Evolutionary conservation across 1,284 basidiomycete species (phyloP).

Genomic region (Hypsizygus ulmarius): DNA sequence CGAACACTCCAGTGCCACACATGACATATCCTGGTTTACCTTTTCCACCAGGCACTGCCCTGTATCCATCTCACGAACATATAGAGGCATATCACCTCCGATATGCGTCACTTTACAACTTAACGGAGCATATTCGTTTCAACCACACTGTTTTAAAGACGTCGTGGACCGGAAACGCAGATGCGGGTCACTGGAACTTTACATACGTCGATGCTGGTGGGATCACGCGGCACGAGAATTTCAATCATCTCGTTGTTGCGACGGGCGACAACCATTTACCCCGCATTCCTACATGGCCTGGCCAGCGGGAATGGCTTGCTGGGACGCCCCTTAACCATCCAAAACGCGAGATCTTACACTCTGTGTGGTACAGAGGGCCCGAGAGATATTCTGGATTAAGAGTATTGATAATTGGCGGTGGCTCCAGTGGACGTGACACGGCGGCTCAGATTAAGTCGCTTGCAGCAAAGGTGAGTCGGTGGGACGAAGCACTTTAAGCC

Average conservation of each 20-base stretch:
- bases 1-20: conserved; percentile 51
- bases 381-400: conserved; percentile 39
- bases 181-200: conserved; percentile 38
- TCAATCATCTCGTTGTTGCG: conserved; percentile 55
- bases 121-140: conserved; percentile 40
- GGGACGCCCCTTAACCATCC: conserved; percentile 19
- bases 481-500: background rate
- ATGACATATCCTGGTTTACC: conserved; percentile 55
- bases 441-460: conserved; percentile 39
- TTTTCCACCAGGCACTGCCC: conserved; percentile 45
- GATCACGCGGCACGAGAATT: conserved; percentile 22
- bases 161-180: conserved; percentile 42
- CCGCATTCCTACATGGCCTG: conserved; percentile 41
- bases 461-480: conserved; percentile 40
- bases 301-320: conserved; percentile 47
- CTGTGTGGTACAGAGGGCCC: conserved; percentile 53
- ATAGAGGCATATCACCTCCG: conserved; percentile 46
- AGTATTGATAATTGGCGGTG: conserved; percentile 52
- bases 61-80: conserved; percentile 48
- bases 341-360: conserved; percentile 44
- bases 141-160: conserved; percentile 45
- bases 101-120: conserved; percentile 38
- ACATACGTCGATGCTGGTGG: conserved; percentile 23
- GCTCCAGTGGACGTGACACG: conserved; percentile 49
- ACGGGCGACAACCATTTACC: conserved; percentile 56